Evolutionary conservation across 257 asterid genomes (phyloP).

Genomic region (Solanum phureja): DNA sequence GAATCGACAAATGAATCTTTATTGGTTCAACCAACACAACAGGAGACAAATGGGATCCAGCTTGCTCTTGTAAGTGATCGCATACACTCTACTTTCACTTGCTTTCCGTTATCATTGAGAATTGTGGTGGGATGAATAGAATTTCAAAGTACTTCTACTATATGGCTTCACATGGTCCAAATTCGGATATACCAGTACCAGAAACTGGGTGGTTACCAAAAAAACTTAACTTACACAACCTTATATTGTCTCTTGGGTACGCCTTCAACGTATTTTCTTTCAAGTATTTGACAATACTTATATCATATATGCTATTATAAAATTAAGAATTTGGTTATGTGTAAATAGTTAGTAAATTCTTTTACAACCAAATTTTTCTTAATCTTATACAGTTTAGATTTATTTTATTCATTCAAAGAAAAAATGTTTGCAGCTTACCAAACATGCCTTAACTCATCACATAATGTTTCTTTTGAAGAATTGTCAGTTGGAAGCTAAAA

Average conservation of each 20-base stretch:
- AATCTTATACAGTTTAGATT: neutral
- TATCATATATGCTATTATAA: neutral
- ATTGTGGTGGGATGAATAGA: neutral
- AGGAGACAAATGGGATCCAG: too few relatives aligned
- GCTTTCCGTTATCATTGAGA: neutral
- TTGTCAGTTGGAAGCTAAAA: neutral
- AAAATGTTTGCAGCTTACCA: neutral
- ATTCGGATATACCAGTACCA: neutral
- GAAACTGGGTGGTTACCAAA: neutral
- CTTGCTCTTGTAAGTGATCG: neutral
- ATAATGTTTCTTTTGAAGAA: neutral
- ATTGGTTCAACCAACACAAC: neutral
- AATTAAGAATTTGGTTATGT: neutral
- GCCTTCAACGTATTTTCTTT: neutral
- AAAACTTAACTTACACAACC: neutral
- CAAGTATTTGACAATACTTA: neutral
- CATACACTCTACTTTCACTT: neutral
- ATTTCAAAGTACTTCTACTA: too few relatives aligned
- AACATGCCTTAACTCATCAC: neutral
- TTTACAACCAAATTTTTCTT: neutral
- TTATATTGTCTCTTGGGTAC: neutral
- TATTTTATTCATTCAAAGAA: neutral
- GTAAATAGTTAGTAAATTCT: neutral
- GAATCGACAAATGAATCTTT: neutral
- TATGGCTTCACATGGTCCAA: neutral